Base-by-base conservation (phyloP, 345 rosid genomes). In the Moricandia arvensis region DNA sequence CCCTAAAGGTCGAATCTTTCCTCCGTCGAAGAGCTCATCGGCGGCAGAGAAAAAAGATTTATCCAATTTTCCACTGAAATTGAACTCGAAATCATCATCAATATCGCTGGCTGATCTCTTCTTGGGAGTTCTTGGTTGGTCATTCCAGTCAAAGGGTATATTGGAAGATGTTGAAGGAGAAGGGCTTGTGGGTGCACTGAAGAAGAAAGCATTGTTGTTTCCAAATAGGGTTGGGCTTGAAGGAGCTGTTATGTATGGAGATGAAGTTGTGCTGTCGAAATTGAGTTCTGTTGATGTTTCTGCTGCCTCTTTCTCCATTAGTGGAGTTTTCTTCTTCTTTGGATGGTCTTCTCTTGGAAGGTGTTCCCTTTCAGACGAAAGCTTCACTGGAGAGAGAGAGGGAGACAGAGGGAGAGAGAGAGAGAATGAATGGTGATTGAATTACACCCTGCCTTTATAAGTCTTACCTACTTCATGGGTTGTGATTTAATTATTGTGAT, bases 181-280 rank as follows among this genome's bases (percentile, higher is more conserved):
- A 47, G 96, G 98, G 67, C 91, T 90, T 6, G 95, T 34, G 2
- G 97, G 95, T 13, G 93, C 90, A 41, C 90, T 88, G 29, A 81
- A 82, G 78, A 75, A 74, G 78, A 85, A 80, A 66, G 4, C 34
- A 70, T 70, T 76, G 81, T 51, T 72, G 81, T 78, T 85, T 47
- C 89, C 94, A 33, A 93, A 88, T 41, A 85, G 78, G 13, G 89
- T 92, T 15, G 98, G 98, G 29, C 93, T 91, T n/a, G 97, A 88
- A 64, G 98, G 97, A 78, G 98, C 98, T n/a, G 98, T 91, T 66
- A 90, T 87, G 89, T 85, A 93, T 0, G 98, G 98, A 61, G 98
- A 89, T 8, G 98, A 93, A 35, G 90, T 84, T 8, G 84, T 63
- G 80, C 96, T 93, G 72, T 91, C 94, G 66, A 93, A 91, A 79